Base-by-base conservation (phyloP, 75 land plant genomes). In the Sequoia sempervirens region DNA sequence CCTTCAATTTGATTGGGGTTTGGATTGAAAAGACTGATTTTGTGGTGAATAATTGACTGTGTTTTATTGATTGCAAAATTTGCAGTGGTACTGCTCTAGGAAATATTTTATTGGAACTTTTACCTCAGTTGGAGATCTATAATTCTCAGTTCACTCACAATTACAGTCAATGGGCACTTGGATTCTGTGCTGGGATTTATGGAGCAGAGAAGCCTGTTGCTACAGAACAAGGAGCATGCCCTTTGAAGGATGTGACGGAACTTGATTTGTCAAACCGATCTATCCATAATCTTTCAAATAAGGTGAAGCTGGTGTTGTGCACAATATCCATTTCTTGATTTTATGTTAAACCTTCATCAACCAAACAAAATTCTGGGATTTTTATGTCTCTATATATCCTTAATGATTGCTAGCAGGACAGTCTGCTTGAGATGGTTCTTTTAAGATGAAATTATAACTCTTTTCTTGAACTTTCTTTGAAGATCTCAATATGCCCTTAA, bases 191-290 rank as follows among this genome's bases (percentile, higher is more conserved):
- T 76, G 98, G 92, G 1, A 45, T 97, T 37, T 86, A 88, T 83
- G 93, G 83, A n/a, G 86, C 87, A 40, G 92, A 92, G 28, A 91
- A 83, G 70, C 89, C 91, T 15, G 84, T 80, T 32, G 30, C 17
- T 84, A 8, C 15, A 0, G 13, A 70, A 23, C 30, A 80, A 37
- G 58, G 14, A 56, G 68, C 81, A 34, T 43, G 64, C 76, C 26
- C 81, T 17, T 89, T 97, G 88, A 84, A 87, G 74, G 81, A 85
- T 79, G 84, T 96, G 4, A 91, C 88, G 3, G 61, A 80, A 37
- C 90, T 97, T 83, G 98, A 97, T 87, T 90, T 97, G 38, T 97
- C 99, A 38, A 87, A 93, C 84, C 86, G 99, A 83, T 70, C 88
- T 30, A 92, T 97, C 70, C 88, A 87, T 64, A 82, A 86, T 73